Base-by-base conservation (phyloP, 148 eudicot genomes). In the Gaultheria prostrata region DNA sequence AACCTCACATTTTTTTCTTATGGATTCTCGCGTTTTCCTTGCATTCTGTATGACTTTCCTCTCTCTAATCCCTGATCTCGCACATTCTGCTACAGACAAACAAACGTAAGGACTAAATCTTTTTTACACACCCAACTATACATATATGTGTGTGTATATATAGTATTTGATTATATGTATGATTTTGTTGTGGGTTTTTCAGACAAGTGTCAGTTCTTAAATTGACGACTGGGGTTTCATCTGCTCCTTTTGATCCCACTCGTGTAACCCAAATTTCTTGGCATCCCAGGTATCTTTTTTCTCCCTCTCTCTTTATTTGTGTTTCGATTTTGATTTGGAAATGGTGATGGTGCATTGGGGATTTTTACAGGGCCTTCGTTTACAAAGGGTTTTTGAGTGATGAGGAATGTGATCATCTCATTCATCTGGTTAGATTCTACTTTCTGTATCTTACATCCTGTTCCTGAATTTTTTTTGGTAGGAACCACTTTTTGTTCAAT, bases 401-500 rank as follows among this genome's bases (percentile, higher is more conserved):
- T 86, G 90, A 92, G 67, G 99, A 94, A 89, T 94, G 99, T 86
- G 97, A 97, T 89, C 99, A 97, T 91, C 93, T 94, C 72, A 93
- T 94, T 65, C 4, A 82, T 49, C 83, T 97, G 97, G 99, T 97
- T 79, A 84, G 94, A 45, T 4, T 84, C 86, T 83, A 3, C 32
- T 32, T 67, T 65, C 69, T 48, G 1, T 21, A 1, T 13, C 33
- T 70, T 75, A 49, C 12, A 15, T 15, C 50, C 30, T 78, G 17
- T 33, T 43, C 39, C 11, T 54, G 63, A 30, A 32, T 54, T 59
- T 26, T n/a, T n/a, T n/a, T n/a, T n/a, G n/a, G n/a, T n/a, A n/a
- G n/a, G n/a, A n/a, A n/a, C n/a, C 63, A 57, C 18, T 57, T 57
- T 24, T 57, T 20, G 24, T 56, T 56, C 24, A 1, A 6, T 20